Conservation (phyloP, 148 eudicot genomes). For the Fagopyrum homotropicum region DNA sequence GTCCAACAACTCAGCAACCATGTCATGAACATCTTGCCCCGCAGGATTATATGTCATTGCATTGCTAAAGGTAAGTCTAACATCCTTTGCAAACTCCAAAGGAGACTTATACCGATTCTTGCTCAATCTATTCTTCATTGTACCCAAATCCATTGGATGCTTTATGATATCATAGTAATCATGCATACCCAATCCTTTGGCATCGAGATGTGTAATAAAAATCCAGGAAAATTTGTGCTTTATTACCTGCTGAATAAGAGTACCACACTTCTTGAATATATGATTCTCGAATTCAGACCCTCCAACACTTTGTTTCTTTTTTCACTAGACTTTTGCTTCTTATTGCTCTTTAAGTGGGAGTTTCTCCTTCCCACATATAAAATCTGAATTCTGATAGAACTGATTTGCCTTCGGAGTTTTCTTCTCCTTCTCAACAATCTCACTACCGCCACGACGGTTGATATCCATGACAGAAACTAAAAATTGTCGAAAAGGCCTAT, state of each 20-base stretch:
- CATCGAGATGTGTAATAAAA: constrained; percentile 75
- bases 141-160: constrained; percentile 94
- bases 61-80: constrained; percentile 78
- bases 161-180: constrained; percentile 80
- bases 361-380: constrained; percentile 67
- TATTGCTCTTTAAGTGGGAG: constrained; percentile 71
- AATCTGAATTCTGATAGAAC: constrained; percentile 62
- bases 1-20: constrained; percentile 52
- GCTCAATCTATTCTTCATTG: constrained; percentile 52
- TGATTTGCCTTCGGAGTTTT: constrained; percentile 90
- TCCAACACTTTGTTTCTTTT: constrained; percentile 31
- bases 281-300: constrained; percentile 37
- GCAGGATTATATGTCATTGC: constrained; percentile 86
- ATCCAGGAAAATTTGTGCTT: constrained; percentile 88
- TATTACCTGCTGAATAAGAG: constrained; percentile 65
- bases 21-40: constrained; percentile 80
- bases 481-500: constrained; percentile 43
- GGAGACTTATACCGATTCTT: constrained; percentile 79
- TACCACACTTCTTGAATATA: constrained; percentile 51
- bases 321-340: constrained; percentile 40
- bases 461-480: constrained; percentile 50
- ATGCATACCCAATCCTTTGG: constrained; percentile 49
- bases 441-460: constrained; percentile 27
- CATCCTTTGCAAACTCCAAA: constrained; percentile 81
- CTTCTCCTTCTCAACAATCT: constrained; percentile 72